phyloP scores from a whole-genome alignment of 371 early-diverging fungal species.

The Apophysomyces sp. region DNA sequence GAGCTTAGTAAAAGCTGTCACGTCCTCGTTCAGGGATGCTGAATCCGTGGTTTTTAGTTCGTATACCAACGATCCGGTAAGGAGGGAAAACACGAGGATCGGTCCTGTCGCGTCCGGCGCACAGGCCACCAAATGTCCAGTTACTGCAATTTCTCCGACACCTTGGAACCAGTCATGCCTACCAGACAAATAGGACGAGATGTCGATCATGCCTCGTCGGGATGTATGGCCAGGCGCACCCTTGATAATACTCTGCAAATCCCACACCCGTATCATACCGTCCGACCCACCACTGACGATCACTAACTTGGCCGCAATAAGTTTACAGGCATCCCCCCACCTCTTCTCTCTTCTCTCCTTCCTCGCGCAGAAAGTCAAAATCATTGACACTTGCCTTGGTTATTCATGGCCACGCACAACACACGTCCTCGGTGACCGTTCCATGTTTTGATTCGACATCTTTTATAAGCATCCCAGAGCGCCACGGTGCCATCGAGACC shows the following conservation, averaged over 20 bases:
- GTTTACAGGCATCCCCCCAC: too few species aligned
- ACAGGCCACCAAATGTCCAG: constrained; percentile 53
- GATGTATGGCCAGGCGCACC: constrained; percentile 2
- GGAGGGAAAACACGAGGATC: constrained; percentile 52
- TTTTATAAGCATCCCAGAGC: constrained; percentile 46
- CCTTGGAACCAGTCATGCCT: constrained; percentile 55
- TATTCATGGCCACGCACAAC: constrained; percentile 56
- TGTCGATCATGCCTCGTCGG: constrained; percentile 45
- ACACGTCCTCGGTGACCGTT: constrained; percentile 55
- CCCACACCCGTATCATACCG: constrained; percentile 58
- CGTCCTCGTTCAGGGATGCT: constrained; percentile 13
- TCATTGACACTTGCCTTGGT: constrained; percentile 35
- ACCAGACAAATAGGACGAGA: constrained; percentile 39
- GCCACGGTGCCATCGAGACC: constrained; percentile 55
- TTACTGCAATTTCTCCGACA: constrained; percentile 53
- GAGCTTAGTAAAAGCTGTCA: constrained; percentile 38
- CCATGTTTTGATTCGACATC: constrained; percentile 40
- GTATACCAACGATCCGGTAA: constrained; percentile 53
- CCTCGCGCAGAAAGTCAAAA: not conserved
- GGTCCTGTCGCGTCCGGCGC: constrained; percentile 57
- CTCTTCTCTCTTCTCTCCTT: not conserved
- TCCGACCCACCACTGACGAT: constrained; percentile 61
- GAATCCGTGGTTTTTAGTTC: constrained; percentile 13
- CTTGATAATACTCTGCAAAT: constrained; percentile 23
- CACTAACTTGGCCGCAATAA: constrained; percentile 20